Base-by-base conservation (phyloP, 345 rosid species). In the Noccaea bulbosa region DNA sequence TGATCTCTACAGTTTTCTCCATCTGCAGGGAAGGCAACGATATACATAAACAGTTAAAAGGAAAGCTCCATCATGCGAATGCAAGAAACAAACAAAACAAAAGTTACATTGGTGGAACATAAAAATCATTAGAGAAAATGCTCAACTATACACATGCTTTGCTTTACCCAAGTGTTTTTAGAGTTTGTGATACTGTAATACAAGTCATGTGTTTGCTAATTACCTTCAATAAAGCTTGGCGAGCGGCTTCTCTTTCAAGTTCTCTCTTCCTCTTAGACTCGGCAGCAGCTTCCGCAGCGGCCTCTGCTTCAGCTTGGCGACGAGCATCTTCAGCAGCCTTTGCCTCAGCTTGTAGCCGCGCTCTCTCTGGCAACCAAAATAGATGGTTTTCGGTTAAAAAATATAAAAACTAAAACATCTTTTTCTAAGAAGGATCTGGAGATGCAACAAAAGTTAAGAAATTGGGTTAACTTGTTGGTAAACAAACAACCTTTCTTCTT, bases 1-100 rank as follows among this genome's bases (percentile, higher is more conserved):
- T 88, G 62, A 94, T 91, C 60, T 89, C 95, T n/a, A 94, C 93
- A 6, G 97, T 94, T 77, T 86, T 94, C 67, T 94, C 99, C 89
- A 94, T 89, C 99, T 94, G 84, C 76, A 81, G 4, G 51, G 14
- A 52, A 67, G 48, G 44, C 50, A 64, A 57, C 1, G 0, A 20
- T 20, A 20, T 20, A 20, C 1, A 1, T 20, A 20, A 20, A 20
- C 2, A 20, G 22, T 53, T 41, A 11, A 17, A 66, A 49, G 12
- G 2, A 49, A 11, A 12, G 17, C 34, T 47, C 33, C 8, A n/a
- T 38, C 37, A 65, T n/a, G 38, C n/a, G 35, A 50, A 50, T 49
- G 47, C 46, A 27, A 27, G 30, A 27, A 27, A 49, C 51, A 35
- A 50, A 62, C 34, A 56, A 27, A 56, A 27, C 30, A 27, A 2